Base-by-base conservation (phyloP, 805 yeast genomes). In the Pichia sporocuriosa region DNA sequence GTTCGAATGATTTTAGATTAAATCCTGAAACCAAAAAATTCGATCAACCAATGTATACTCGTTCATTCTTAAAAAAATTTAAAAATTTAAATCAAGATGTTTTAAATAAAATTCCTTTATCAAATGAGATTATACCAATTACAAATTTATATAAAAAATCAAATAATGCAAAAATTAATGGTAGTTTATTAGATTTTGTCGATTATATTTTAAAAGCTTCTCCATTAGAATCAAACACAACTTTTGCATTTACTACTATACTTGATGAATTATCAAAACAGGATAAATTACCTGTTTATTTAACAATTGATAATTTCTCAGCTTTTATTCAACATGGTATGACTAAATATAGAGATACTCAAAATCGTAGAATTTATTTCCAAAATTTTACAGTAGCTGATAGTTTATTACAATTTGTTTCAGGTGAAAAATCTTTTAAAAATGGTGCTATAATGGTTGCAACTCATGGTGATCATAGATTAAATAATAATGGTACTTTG, bases 41-140 rank as follows among this genome's bases (percentile, higher is more conserved):
- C 59, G 82, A 77, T 37, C 96, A 88, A 63, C 95, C 90, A 44
- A 82, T 83, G 90, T 75, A 69, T 55, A 64, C 83, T 38, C 77
- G 77, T 54, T 69, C 72, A 36, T 70, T 85, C 58, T 56, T 85
- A 46, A 65, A 67, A 46, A 77, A 76, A 56, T 62, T 77, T 28
- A 55, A 62, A 35, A 64, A 63, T 37, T 72, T 71, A 11, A 81
- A 81, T 51, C 57, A 55, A 31, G 60, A 54, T 2, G 31, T 61
- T 4, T 58, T 79, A 34, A 47, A 61, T 8, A 53, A 63, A 32
- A 57, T 62, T 28, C 47, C 48, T 22, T 36, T 58, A 15, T 42
- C 58, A 6, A 38, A 48, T 10, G 50, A 46, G 26, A 54, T 48
- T 28, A 42, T 23, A 6, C 56, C 61, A 26, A 42, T 53, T 15